Conservation (phyloP, 192 early-diverging fungal species). For the Umbelopsis ramanniana region DNA sequence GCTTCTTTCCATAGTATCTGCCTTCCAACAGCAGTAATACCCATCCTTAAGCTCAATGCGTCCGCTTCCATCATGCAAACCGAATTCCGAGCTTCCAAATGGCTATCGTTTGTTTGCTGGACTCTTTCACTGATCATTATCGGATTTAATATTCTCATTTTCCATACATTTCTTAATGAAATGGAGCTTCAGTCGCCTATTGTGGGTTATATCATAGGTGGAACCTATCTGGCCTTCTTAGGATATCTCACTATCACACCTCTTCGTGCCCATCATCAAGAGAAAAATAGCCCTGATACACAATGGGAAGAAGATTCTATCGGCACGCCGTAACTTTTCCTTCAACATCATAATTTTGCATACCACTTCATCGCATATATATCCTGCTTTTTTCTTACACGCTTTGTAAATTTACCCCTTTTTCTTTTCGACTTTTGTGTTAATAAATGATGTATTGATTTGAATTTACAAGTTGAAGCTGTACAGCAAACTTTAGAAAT, state of each 20-base stretch:
- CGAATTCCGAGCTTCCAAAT: slow-evolving; percentile 29
- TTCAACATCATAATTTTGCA: background rate
- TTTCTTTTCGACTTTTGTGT: background rate
- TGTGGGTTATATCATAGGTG: background rate
- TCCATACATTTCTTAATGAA: slow-evolving; percentile 40
- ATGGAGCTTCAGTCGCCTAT: slow-evolving; percentile 7
- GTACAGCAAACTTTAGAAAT: background rate
- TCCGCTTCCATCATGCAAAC: slow-evolving; percentile 53
- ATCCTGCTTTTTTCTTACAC: background rate
- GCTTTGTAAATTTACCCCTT: background rate
- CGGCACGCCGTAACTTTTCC: background rate
- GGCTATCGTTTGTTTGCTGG: slow-evolving; percentile 48
- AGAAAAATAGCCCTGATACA: background rate
- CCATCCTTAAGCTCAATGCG: slow-evolving; percentile 63
- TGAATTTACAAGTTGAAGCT: background rate
- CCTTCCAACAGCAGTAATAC: slow-evolving; percentile 66
- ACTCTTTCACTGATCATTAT: slow-evolving; percentile 53
- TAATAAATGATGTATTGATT: slow-evolving; percentile 15
- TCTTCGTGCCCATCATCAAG: background rate
- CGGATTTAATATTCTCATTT: slow-evolving; percentile 58
- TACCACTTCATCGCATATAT: background rate
- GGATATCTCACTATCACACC: slow-evolving; percentile 1
- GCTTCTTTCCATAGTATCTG: slow-evolving; percentile 46
- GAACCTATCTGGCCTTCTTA: background rate
- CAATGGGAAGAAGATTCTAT: background rate